phyloP scores from a whole-genome alignment of 805 yeast genomes.

The Metschnikowia kofuensis region DNA sequence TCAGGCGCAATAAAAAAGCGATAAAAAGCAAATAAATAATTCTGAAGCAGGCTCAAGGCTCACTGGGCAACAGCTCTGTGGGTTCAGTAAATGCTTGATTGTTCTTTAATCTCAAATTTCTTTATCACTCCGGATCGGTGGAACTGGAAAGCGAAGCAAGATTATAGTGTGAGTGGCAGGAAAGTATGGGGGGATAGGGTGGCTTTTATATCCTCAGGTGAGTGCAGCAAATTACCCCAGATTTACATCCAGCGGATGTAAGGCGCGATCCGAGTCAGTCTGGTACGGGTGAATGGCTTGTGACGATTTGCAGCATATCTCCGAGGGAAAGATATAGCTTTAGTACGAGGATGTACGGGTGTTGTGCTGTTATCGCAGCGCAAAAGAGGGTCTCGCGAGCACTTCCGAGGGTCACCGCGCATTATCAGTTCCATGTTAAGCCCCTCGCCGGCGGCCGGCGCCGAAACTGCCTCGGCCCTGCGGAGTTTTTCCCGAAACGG shows the following conservation, averaged over 20 bases:
- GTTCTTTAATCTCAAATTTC: no score
- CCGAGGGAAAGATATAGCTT: background rate
- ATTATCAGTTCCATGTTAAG: background rate
- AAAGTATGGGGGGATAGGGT: background rate
- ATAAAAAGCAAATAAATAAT: no score
- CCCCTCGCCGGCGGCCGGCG: constrained; percentile 7
- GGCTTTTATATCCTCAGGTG: constrained; percentile 10
- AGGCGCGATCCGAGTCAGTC: constrained; percentile 16
- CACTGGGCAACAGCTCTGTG: no score
- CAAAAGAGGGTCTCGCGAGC: background rate
- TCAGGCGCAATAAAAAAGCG: no score
- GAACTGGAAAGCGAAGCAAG: no score
- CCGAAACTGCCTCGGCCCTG: constrained; percentile 10
- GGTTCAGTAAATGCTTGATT: no score
- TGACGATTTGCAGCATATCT: constrained; percentile 4
- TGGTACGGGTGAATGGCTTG: constrained; percentile 5
- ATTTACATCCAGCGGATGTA: constrained; percentile 18
- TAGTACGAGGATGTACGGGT: constrained; percentile 13
- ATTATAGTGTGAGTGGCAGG: background rate
- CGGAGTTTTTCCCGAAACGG: constrained; percentile 3
- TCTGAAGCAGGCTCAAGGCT: no score
- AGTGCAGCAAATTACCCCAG: constrained; percentile 10
- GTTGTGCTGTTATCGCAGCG: constrained; percentile 6
- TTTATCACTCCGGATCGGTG: no score
- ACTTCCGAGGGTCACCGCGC: constrained; percentile 6